Base-by-base conservation (phyloP, 1,284 basidiomycete species). In the Ganoderma sinense region DNA sequence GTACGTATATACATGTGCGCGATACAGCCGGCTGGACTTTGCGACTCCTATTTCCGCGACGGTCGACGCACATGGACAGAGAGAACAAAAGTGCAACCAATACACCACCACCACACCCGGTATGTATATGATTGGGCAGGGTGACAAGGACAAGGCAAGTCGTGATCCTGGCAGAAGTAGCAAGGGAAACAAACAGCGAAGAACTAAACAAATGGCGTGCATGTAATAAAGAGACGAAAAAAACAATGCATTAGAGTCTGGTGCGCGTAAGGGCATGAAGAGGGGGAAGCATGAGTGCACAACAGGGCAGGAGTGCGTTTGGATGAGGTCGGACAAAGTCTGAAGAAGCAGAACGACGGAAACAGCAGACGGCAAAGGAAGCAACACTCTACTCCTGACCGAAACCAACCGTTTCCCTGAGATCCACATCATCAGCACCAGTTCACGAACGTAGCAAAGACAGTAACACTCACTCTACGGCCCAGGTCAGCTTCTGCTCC, bases 401-500 rank as follows among this genome's bases (percentile, higher is more conserved):
- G 76, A 84, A 84, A 18, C 83, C 83, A 26, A 84, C 83, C n/a
- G 83, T 84, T 75, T 84, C 83, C 78, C 83, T 84, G 73, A 18
- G 23, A 63, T 26, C 11, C 48, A 33, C 31, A n/a, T 43, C 23
- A 31, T 45, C 56, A 33, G 58, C 55, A 72, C 65, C 55, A 70
- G 66, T n/a, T 69, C 2, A 53, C 62, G 69, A 53, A 13, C 16
- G 13, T 5, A 48, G 31, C 45, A 62, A 58, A 59, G 40, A 29
- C 56, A 65, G 68, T 13, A 26, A 23, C 20, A 70, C 73, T 72
- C 78, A 94, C 93, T 98, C 95, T 60, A 97, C 96, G 70, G 96
- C 96, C 81, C 93, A 91, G 41, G 94, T 92, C 68, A 98, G 81
- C 82, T 97, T 97, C 79, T 94, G 91, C 82, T 97, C 96, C 71